Evolutionary conservation across 305 asterid species (phyloP).

Genomic region (Ajuga reptans): DNA sequence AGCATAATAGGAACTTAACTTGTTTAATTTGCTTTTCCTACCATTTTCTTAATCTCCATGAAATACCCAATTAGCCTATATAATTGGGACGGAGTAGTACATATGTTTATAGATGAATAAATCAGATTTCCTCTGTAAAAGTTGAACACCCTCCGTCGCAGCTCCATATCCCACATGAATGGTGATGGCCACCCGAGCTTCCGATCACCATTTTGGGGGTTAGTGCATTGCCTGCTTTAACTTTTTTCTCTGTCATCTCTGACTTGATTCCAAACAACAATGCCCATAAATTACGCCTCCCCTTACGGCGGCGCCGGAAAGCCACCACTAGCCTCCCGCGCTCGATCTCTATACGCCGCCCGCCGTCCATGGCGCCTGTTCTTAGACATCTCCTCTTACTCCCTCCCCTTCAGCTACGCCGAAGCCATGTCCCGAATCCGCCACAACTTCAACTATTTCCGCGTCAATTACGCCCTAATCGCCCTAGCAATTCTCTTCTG

Average conservation of each 20-base stretch:
- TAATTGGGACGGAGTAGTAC: too few species aligned
- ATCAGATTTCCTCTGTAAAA: too few species aligned
- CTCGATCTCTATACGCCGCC: conserved; percentile 41
- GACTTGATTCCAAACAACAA: not conserved
- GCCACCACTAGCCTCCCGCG: conserved; percentile 29
- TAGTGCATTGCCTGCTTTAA: not conserved
- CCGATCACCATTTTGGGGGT: not conserved
- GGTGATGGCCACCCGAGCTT: not conserved
- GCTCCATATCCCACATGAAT: too few species aligned
- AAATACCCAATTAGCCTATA: too few species aligned
- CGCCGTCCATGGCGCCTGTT: conserved; percentile 75
- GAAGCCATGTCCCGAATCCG: conserved; percentile 65
- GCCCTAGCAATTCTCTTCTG: conserved; percentile 55
- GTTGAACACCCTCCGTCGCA: too few species aligned
- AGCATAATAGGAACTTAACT: too few species aligned
- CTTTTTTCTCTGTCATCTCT: not conserved
- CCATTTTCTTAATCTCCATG: too few species aligned
- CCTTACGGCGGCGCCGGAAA: conserved; percentile 20
- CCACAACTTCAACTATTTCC: conserved; percentile 65
- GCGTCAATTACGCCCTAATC: conserved; percentile 62
- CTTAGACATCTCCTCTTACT: conserved; percentile 40
- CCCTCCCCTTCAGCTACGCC: conserved; percentile 51
- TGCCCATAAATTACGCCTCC: conserved; percentile 19
- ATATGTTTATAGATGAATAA: too few species aligned
- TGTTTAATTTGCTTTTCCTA: too few species aligned